Percentiles rank a stretch among this genome's conserved stretches.
Conservation (phyloP, 176 grass and related monocot species). For the Oryza rufipogon region DNA sequence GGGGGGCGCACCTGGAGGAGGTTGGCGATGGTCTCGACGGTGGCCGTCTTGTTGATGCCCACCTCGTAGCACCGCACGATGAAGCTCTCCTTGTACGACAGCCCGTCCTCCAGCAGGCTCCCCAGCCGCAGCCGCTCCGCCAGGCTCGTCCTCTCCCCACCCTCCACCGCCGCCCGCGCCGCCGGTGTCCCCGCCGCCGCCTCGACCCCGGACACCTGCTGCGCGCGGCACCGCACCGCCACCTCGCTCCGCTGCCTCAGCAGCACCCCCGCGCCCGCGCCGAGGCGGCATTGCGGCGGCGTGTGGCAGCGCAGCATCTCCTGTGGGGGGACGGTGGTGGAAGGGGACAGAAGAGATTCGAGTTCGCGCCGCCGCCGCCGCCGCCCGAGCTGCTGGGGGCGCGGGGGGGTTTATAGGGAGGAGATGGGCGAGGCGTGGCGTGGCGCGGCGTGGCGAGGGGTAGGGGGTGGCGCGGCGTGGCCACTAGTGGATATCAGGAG, state of each 20-base stretch:
- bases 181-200: constrained; percentile 13
- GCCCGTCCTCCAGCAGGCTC: constrained; percentile 80
- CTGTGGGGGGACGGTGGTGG: not conserved
- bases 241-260: not conserved
- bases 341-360: too few species aligned
- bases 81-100: constrained; percentile 95
- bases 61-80: constrained; percentile 91
- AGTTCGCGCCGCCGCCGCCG: not conserved
- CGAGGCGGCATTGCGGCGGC: constrained; percentile 52
- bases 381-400: not conserved
- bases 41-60: constrained; percentile 95
- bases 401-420: constrained; percentile 28
- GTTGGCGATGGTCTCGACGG: constrained; percentile 94
- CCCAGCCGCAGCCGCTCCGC: constrained; percentile 81
- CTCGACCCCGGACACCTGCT: constrained; percentile 37
- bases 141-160: constrained; percentile 32
- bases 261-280: not conserved
- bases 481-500: constrained; percentile 7
- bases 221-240: constrained; percentile 38
- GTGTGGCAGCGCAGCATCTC: constrained; percentile 64
- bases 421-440: not conserved
- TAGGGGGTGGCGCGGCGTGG: not conserved
- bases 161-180: not conserved
- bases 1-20: constrained; percentile 71
- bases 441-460: not conserved